Evolutionary conservation across 257 asterid species (phyloP).

Genomic region (Apocynum venetum): DNA sequence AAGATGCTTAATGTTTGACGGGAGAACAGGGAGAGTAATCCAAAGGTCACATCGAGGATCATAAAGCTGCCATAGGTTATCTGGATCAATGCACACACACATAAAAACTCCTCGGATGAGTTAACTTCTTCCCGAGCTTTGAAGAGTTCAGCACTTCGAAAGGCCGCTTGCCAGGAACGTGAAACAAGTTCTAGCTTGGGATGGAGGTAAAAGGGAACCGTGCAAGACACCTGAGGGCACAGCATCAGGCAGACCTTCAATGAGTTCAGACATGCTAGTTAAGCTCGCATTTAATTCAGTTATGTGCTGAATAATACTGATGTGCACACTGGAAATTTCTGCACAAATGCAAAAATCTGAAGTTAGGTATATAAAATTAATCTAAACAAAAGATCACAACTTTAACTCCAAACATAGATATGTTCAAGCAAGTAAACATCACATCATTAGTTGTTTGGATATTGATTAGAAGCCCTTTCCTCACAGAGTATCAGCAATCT

Average conservation of each 20-base stretch:
- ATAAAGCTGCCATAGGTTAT: slow-evolving; percentile 93
- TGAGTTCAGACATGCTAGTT: slow-evolving; percentile 72
- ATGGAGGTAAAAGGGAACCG: slow-evolving; percentile 87
- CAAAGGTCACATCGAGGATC: slow-evolving; percentile 78
- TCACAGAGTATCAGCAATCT: background rate
- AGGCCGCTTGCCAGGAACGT: slow-evolving; percentile 79
- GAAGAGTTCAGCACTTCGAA: slow-evolving; percentile 71
- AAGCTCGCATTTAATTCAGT: slow-evolving; percentile 24
- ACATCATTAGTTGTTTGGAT: background rate
- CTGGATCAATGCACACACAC: slow-evolving; percentile 89
- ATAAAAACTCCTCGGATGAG: slow-evolving; percentile 72
- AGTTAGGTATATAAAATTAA: background rate
- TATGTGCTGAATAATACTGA: background rate
- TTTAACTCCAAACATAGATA: background rate
- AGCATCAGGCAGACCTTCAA: slow-evolving; percentile 98
- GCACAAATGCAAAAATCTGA: background rate
- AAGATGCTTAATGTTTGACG: slow-evolving; percentile 80
- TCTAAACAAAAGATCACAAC: background rate
- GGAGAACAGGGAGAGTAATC: slow-evolving; percentile 86
- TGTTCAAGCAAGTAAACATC: background rate
- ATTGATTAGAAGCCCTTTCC: background rate
- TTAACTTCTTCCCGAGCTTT: slow-evolving; percentile 82
- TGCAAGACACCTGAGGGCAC: slow-evolving; percentile 91
- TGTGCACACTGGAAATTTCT: slow-evolving; percentile 21
- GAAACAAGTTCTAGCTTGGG: slow-evolving; percentile 80